Conservation (phyloP, 306 rosid genomes). For the Fragaria ananassa region DNA sequence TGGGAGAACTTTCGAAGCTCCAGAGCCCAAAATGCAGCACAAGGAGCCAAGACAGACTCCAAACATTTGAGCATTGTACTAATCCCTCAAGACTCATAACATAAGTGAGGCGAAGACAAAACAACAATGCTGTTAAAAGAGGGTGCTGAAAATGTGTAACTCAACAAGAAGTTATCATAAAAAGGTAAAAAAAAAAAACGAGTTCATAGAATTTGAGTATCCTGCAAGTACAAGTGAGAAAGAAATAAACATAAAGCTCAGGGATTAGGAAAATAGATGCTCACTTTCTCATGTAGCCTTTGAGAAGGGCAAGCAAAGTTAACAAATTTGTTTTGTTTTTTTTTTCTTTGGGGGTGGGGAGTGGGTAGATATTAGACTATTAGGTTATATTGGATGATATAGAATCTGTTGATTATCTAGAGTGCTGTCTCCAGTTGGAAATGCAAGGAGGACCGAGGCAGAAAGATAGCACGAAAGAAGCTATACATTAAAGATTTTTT, state of each 20-base stretch:
- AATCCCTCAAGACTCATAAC: background rate
- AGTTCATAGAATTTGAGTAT: background rate
- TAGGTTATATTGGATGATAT: background rate
- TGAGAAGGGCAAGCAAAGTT: too few relatives aligned
- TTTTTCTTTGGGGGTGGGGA: too few relatives aligned
- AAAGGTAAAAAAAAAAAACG: background rate
- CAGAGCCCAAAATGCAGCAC: background rate
- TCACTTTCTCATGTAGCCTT: too few relatives aligned
- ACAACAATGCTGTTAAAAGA: background rate
- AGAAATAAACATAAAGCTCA: background rate
- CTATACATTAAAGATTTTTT: background rate
- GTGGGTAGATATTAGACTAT: too few relatives aligned
- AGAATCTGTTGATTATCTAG: background rate
- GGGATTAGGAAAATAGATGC: background rate
- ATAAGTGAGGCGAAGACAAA: background rate
- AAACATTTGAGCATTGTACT: background rate
- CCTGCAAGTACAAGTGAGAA: background rate
- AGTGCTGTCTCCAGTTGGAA: background rate
- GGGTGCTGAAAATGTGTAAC: background rate
- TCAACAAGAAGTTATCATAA: background rate
- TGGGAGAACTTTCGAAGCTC: constrained; percentile 6
- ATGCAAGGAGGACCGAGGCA: background rate
- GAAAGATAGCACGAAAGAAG: background rate
- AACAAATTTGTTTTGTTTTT: too few relatives aligned
- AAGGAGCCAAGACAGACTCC: constrained; percentile 6